These are phyloP conservation scores for Phytophthora agathidicida DNA, from an alignment of 352 stramenopile genomes.

Conservation along the genomic window DNA sequence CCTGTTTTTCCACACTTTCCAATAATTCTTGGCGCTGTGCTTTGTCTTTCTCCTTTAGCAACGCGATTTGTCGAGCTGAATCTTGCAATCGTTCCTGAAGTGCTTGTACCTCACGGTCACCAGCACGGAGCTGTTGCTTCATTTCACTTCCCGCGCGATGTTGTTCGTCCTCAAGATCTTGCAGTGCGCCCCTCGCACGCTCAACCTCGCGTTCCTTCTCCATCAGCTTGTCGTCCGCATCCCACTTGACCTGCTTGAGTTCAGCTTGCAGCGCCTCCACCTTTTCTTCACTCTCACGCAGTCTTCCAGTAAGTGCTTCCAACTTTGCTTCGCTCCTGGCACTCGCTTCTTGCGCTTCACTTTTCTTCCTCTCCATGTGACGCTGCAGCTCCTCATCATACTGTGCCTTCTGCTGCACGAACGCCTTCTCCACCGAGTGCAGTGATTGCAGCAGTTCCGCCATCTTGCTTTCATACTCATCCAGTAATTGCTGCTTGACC, in stretches of 20 bases:
- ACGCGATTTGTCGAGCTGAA: constrained; percentile 42
- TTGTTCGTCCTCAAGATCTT: constrained; percentile 68
- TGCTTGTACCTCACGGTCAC: constrained; percentile 46
- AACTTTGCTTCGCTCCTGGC: constrained; percentile 48
- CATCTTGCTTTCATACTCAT: constrained; percentile 90
- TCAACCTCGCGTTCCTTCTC: constrained; percentile 73
- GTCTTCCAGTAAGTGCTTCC: constrained; percentile 44
- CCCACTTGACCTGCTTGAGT: constrained; percentile 68
- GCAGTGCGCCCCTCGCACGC: constrained; percentile 44
- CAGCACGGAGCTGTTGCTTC: constrained; percentile 60
- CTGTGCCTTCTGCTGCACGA: constrained; percentile 84
- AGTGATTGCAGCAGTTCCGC: constrained; percentile 81
- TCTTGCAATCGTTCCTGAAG: constrained; percentile 64
- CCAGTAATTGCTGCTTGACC: constrained; percentile 77
- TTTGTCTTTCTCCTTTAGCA: constrained; percentile 72
- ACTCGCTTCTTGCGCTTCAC: constrained; percentile 32
- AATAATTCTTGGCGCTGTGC: constrained; percentile 57
- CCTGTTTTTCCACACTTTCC: constrained; percentile 59
- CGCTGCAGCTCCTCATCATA: constrained; percentile 74
- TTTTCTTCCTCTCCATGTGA: constrained; percentile 55
- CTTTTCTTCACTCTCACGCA: constrained; percentile 60
- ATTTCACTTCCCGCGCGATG: constrained; percentile 43
- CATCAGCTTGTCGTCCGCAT: constrained; percentile 60
- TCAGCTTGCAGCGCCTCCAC: constrained; percentile 54
- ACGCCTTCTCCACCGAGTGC: constrained; percentile 82